These are phyloP conservation scores for Aspergillus sojae DNA, from an alignment of 2,329 filamentous ascomycete genomes.

Conservation along the genomic window DNA sequence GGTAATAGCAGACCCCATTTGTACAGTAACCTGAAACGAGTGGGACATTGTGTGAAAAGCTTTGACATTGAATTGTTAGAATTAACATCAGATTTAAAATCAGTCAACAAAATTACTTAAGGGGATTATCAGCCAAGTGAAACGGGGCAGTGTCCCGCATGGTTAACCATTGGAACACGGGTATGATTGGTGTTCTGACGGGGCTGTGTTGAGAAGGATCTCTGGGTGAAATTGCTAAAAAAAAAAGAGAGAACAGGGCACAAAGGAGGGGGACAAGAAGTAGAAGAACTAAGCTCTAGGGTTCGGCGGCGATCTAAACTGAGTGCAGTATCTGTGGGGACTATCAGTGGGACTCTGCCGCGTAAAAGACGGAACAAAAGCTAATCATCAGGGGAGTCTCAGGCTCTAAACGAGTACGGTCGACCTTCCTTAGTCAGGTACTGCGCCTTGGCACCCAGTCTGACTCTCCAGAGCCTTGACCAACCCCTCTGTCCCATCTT, in stretches of 20 bases:
- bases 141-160: background rate
- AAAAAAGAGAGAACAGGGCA: background rate
- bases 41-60: background rate
- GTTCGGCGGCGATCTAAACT: conserved; percentile 1
- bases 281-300: conserved; percentile 2
- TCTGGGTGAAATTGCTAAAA: background rate
- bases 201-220: conserved; percentile 1
- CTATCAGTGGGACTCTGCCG: conserved; percentile 1
- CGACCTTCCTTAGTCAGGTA: background rate
- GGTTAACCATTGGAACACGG: background rate
- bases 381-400: background rate
- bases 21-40: background rate
- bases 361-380: conserved; percentile 2
- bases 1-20: background rate
- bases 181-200: background rate
- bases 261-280: background rate
- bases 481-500: background rate
- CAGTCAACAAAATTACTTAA: conserved; percentile 1
- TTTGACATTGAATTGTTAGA: background rate
- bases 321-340: background rate
- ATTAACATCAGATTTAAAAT: background rate
- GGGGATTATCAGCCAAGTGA: background rate
- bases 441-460: background rate
- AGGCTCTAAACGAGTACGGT: background rate
- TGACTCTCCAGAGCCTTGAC: background rate